A percentile compares a stretch with the other conserved stretches of the same genome.
These are phyloP conservation scores for Pilobolus umbonatus DNA, from an alignment of 192 early-diverging fungal species.

Conservation along the genomic window DNA sequence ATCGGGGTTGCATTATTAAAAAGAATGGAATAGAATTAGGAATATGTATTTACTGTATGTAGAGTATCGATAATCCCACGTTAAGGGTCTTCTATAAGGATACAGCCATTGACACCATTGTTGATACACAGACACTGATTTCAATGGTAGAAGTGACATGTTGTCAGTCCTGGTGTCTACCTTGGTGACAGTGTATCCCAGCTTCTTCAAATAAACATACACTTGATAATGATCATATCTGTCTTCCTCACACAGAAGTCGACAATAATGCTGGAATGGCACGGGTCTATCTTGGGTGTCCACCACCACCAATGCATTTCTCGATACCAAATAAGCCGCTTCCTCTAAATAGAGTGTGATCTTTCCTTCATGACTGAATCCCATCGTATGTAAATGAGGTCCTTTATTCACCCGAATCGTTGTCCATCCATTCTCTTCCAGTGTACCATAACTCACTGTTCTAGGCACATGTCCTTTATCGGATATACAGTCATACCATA, in stretches of 20 bases:
- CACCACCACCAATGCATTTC: slow-evolving; percentile 34
- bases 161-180: neutral
- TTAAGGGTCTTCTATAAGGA: neutral
- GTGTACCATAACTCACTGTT: slow-evolving; percentile 7
- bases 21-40: neutral
- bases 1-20: neutral
- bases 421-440: too few species aligned
- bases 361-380: slow-evolving; percentile 34
- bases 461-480: neutral
- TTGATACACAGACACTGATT: too few species aligned
- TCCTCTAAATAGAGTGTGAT: slow-evolving; percentile 44
- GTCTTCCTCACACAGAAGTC: slow-evolving; percentile 7
- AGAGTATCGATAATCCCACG: slow-evolving; percentile 4
- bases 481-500: neutral
- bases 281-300: slow-evolving; percentile 9
- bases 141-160: neutral
- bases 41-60: slow-evolving; percentile 16
- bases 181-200: slow-evolving; percentile 40
- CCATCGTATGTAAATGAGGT: slow-evolving; percentile 42
- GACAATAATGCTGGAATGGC: slow-evolving; percentile 36
- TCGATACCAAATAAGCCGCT: slow-evolving; percentile 41
- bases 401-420: slow-evolving; percentile 31
- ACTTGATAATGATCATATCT: slow-evolving; percentile 37
- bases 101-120: neutral
- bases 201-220: slow-evolving; percentile 49